Percentiles rank a stretch among this genome's conserved stretches.
phyloP scores from a whole-genome alignment of 352 stramenopile species.

The Phytophthora agathidicida region DNA sequence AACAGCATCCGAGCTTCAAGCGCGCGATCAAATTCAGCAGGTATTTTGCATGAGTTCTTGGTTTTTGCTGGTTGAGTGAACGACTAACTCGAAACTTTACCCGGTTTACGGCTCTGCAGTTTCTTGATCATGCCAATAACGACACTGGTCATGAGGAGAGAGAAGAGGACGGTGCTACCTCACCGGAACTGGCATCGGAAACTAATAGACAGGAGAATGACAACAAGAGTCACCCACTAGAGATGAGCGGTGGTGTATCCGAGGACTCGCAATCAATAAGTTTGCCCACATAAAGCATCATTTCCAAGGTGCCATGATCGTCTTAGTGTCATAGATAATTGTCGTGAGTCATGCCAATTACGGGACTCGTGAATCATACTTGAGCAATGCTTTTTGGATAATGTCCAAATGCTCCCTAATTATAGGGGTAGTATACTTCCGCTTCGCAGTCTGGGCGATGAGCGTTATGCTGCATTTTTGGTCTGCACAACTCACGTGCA shows the following conservation, averaged over 20 bases:
- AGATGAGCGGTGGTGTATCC: neutral
- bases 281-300: slow-evolving; percentile 19
- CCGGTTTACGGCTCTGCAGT: too few species aligned
- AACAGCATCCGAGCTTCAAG: slow-evolving; percentile 47
- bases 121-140: slow-evolving; percentile 20
- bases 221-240: neutral
- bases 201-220: neutral
- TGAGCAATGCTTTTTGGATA: neutral
- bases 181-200: slow-evolving; percentile 2
- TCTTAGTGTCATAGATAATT: too few species aligned
- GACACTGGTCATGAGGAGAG: neutral
- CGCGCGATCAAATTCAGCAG: slow-evolving; percentile 38
- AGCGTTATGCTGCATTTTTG: slow-evolving; percentile 23
- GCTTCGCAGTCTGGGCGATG: slow-evolving; percentile 13
- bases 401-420: slow-evolving; percentile 3
- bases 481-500: slow-evolving; percentile 12
- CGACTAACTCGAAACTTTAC: neutral
- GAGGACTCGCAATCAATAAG: slow-evolving; percentile 10
- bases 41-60: slow-evolving; percentile 6
- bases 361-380: too few species aligned
- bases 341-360: too few species aligned
- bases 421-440: slow-evolving; percentile 6
- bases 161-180: neutral
- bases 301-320: too few species aligned
- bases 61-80: neutral